These are phyloP conservation scores for Coniella vitis DNA, from an alignment of 2,329 filamentous ascomycete species.

Conservation along the genomic window DNA sequence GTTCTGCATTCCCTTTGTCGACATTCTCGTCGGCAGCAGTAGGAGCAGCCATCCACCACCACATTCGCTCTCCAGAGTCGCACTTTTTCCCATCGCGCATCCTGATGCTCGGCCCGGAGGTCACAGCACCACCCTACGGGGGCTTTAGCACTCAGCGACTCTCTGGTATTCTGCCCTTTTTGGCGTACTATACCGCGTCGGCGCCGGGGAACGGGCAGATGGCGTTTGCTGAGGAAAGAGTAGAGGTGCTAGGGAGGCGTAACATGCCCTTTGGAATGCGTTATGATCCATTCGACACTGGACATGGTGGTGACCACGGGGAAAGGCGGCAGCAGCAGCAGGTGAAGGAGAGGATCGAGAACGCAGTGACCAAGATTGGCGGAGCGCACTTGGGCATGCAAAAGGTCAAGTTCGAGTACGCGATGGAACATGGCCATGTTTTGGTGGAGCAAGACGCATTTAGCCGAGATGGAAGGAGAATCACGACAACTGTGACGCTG, in stretches of 20 bases:
- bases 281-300: slow-evolving; percentile 13
- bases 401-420: slow-evolving; percentile 19
- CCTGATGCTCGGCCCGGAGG: slow-evolving; percentile 18
- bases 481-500: not conserved
- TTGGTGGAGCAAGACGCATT: slow-evolving; percentile 18
- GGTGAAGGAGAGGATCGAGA: not conserved
- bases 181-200: slow-evolving; percentile 34
- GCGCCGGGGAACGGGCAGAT: slow-evolving; percentile 30
- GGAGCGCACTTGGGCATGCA: slow-evolving; percentile 5
- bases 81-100: not conserved
- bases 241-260: slow-evolving; percentile 34
- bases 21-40: too few relatives aligned
- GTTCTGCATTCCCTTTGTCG: slow-evolving; percentile 16
- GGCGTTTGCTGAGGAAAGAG: slow-evolving; percentile 36
- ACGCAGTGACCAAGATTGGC: not conserved
- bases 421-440: slow-evolving; percentile 6
- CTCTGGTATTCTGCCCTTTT: slow-evolving; percentile 36
- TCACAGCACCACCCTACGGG: not conserved
- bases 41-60: too few relatives aligned
- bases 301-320: slow-evolving; percentile 1
- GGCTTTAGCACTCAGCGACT: slow-evolving; percentile 24
- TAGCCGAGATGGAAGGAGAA: not conserved
- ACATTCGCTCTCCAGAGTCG: not conserved
- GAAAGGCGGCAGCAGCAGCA: slow-evolving; percentile 1
- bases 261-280: slow-evolving; percentile 32